Base-by-base conservation (phyloP, 495 filamentous ascomycete species). In the Evernia prunastri region DNA sequence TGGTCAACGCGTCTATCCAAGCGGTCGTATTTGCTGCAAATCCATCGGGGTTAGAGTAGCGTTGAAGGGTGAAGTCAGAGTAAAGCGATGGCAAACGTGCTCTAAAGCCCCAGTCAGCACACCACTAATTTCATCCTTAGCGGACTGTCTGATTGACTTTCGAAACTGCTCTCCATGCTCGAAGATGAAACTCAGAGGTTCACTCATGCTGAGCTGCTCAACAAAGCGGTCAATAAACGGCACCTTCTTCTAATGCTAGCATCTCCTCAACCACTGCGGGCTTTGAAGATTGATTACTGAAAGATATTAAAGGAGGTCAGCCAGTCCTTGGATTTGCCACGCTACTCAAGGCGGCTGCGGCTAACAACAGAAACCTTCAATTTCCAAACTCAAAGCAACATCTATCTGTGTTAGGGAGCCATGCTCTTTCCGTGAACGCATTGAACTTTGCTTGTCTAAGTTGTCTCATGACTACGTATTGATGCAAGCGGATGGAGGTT, bases 31-130 rank as follows among this genome's bases (percentile, higher is more conserved):
- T 97, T 58, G 92, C 89, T 36, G 80, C 75, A 77, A 92, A 98
- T 66, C 92, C 93, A 69, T 95, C 91, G 1, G 92, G 92, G 72
- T 98, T 98, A 39, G 88, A 87, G 60, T 84, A 85, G 64, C 82
- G 83, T 66, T 93, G 91, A 42, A 81, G 72, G 6, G 84, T 78
- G 75, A 98, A 97, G 74, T 97, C 95, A 63, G 92, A 96, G 77
- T 96, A 98, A 59, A 98, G 85, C 18, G 92, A 92, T 9, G 91
- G 88, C 7, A 97, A 85, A 47, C 94, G 91, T 65, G 87, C 84
- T 76, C 89, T 94, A 65, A 17, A 23, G 33, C 20, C 12, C 17
- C 35, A 15, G 20, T 60, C 58, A 60, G 58, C 40, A 5, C 13
- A 49, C 29, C 8, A 13, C 23, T 43, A 39, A 40, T 29, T 10